These are phyloP conservation scores for Aspergillus brunneoviolaceus DNA, from an alignment of 2,329 filamentous ascomycete species.

Conservation along the genomic window DNA sequence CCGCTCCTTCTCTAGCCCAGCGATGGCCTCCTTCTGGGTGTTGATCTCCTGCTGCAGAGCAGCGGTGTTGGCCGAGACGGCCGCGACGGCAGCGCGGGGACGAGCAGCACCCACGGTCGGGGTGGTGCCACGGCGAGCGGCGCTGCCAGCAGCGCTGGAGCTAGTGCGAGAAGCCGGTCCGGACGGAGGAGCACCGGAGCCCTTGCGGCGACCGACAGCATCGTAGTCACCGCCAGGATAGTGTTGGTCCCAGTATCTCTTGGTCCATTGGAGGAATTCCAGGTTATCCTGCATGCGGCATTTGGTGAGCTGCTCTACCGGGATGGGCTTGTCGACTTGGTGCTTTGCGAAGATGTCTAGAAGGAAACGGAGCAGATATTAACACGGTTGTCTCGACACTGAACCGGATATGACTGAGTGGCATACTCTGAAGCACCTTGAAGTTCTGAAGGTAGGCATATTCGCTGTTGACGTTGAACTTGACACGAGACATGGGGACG, in stretches of 20 bases:
- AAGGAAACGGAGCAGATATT: constrained; percentile 1
- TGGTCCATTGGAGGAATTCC: constrained; percentile 96
- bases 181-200: constrained; percentile 59
- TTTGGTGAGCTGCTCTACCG: constrained; percentile 85
- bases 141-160: constrained; percentile 41
- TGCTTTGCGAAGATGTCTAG: constrained; percentile 78
- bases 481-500: constrained; percentile 91
- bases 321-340: constrained; percentile 83
- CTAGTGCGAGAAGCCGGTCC: constrained; percentile 50
- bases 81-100: constrained; percentile 47
- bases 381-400: background rate
- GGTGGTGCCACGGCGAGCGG: constrained; percentile 60
- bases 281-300: constrained; percentile 99
- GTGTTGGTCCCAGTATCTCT: constrained; percentile 97
- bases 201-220: constrained; percentile 80
- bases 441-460: constrained; percentile 98
- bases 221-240: constrained; percentile 98
- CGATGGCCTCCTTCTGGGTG: constrained; percentile 91
- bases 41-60: constrained; percentile 82
- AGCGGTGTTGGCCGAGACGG: constrained; percentile 60
- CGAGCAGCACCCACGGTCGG: constrained; percentile 56
- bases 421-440: constrained; percentile 91
- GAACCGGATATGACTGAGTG: background rate
- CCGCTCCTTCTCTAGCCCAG: constrained; percentile 88
- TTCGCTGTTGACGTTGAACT: constrained; percentile 97